These are phyloP conservation scores for Leptographium wingfieldii DNA, from an alignment of 2,329 filamentous ascomycete species.

Conservation along the genomic window DNA sequence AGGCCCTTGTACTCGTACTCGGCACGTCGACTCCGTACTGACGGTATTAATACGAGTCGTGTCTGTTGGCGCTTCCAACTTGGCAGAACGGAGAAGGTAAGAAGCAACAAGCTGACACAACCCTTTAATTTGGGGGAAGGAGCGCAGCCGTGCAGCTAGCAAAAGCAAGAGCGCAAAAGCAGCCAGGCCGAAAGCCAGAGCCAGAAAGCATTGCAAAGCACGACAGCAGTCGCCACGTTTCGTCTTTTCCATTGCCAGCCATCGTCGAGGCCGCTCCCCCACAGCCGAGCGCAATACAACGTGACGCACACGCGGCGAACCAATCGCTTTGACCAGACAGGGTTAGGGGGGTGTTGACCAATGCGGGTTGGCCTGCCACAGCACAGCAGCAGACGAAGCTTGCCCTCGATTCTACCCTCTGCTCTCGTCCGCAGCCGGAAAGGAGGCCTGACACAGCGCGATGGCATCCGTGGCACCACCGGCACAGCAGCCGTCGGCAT, in stretches of 20 bases:
- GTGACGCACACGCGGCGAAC: neutral
- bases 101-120: neutral
- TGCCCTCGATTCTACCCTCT: neutral
- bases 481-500: conserved; percentile 5
- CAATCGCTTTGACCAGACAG: neutral
- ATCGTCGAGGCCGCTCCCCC: neutral
- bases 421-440: neutral
- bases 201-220: neutral
- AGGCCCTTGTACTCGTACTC: too few relatives aligned
- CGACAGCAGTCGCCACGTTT: neutral
- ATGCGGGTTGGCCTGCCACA: neutral
- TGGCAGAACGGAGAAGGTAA: neutral
- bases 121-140: neutral
- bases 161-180: neutral
- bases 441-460: conserved; percentile 3
- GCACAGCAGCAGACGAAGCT: neutral
- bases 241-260: neutral
- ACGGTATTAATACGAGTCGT: too few relatives aligned
- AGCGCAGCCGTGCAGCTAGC: neutral
- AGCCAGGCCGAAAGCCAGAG: too few relatives aligned
- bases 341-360: neutral
- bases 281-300: neutral
- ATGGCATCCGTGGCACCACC: conserved; percentile 8
- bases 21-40: too few relatives aligned
- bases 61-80: neutral